Percentiles rank a stretch among this genome's conserved stretches.
Evolutionary conservation across 2,329 filamentous ascomycete genomes (phyloP).

Genomic region (Microdochium bolleyi): DNA sequence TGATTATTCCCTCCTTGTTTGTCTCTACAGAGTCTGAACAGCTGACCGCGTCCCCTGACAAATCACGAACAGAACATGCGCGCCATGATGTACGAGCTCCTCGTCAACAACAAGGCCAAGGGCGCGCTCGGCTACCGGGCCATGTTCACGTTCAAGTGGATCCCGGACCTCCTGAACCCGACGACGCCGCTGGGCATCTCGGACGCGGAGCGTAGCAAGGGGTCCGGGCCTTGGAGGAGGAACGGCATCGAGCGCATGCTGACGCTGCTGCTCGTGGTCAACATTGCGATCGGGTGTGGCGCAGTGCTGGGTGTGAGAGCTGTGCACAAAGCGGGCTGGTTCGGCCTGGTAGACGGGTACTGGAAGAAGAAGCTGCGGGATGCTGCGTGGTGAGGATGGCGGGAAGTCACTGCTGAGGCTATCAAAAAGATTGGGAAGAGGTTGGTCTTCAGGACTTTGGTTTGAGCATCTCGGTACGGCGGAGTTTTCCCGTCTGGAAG

Average conservation of each 20-base stretch:
- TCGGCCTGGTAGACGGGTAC: neutral
- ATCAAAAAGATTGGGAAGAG: neutral
- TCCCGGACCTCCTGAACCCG: constrained; percentile 23
- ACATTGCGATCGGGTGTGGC: neutral
- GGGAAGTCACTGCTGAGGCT: neutral
- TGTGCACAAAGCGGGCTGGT: neutral
- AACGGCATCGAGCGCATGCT: constrained; percentile 21
- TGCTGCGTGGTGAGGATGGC: neutral
- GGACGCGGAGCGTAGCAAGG: constrained; percentile 15
- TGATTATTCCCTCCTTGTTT: too few species aligned
- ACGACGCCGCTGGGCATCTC: constrained; percentile 20
- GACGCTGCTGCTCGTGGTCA: neutral
- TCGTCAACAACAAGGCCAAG: constrained; percentile 47
- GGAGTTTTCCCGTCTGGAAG: too few species aligned
- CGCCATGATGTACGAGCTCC: constrained; percentile 53
- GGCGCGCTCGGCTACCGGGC: constrained; percentile 55
- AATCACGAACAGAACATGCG: constrained; percentile 19
- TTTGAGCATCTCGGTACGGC: too few species aligned
- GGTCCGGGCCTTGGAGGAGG: constrained; percentile 10
- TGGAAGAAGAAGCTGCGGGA: neutral
- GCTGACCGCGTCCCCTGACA: constrained; percentile 1
- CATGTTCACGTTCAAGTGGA: constrained; percentile 63
- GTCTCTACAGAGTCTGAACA: neutral
- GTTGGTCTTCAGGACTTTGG: too few species aligned
- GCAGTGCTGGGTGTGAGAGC: neutral